Evolutionary conservation across 148 eudicot genomes (phyloP).

Genomic region (Cornus florida): DNA sequence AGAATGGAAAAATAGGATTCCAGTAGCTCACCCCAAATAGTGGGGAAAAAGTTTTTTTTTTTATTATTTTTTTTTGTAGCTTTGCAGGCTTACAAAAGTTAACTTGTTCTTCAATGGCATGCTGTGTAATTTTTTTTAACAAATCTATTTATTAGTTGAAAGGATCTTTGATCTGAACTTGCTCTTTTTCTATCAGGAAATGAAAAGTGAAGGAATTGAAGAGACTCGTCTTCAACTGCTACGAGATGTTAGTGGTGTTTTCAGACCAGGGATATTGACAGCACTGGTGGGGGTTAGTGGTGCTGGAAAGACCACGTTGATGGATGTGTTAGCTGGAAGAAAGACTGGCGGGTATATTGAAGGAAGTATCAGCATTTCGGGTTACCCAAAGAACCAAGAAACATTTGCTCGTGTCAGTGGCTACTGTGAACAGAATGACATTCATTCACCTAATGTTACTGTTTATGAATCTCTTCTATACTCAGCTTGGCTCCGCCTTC

Average conservation of each 20-base stretch:
- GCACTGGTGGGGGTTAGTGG: conserved; percentile 85
- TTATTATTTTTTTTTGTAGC: too few relatives aligned
- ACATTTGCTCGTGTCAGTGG: conserved; percentile 76
- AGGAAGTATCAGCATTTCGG: conserved; percentile 55
- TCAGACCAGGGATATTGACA: conserved; percentile 70
- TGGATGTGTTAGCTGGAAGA: conserved; percentile 76
- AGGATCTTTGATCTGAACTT: neutral
- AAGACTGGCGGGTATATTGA: conserved; percentile 69
- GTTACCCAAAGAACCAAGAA: conserved; percentile 64
- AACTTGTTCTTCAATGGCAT: neutral
- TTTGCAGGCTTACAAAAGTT: neutral
- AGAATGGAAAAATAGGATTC: too few relatives aligned
- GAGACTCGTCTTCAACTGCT: conserved; percentile 58
- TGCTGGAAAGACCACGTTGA: conserved; percentile 75
- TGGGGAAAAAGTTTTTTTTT: too few relatives aligned
- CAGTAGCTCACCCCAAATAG: too few relatives aligned
- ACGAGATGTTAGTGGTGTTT: conserved; percentile 68
- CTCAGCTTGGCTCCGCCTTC: conserved; percentile 79
- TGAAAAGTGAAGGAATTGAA: conserved; percentile 50
- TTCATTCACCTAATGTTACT: conserved; percentile 74
- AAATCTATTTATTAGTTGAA: neutral
- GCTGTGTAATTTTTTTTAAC: neutral
- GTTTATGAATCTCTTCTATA: conserved; percentile 69
- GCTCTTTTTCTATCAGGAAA: conserved; percentile 42
- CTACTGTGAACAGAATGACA: conserved; percentile 73